Evolutionary conservation across 352 stramenopile genomes (phyloP).

Genomic region (Phytophthora agathidicida): DNA sequence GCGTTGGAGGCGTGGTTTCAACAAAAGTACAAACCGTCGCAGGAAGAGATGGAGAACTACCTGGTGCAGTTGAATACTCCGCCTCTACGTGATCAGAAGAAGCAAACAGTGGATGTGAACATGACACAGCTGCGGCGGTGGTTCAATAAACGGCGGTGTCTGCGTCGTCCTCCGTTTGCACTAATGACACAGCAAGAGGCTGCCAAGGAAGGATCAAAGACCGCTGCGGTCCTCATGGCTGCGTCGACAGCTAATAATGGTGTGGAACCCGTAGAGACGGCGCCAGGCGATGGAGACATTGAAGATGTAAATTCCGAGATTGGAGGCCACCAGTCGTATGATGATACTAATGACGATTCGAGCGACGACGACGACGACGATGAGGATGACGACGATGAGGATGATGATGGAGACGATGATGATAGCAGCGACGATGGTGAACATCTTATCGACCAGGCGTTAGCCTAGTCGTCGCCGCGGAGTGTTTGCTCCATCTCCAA

Average conservation of each 20-base stretch:
- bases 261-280: slow-evolving; percentile 35
- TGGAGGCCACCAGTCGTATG: slow-evolving; percentile 41
- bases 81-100: slow-evolving; percentile 72
- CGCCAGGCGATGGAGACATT: slow-evolving; percentile 29
- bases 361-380: slow-evolving; percentile 54
- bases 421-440: slow-evolving; percentile 45
- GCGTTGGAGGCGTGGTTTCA: slow-evolving; percentile 86
- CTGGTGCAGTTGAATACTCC: slow-evolving; percentile 66
- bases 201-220: slow-evolving; percentile 62
- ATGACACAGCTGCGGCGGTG: slow-evolving; percentile 87
- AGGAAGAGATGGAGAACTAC: slow-evolving; percentile 83
- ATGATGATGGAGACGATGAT: slow-evolving; percentile 39
- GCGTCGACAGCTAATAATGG: slow-evolving; percentile 25
- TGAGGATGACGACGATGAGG: slow-evolving; percentile 50
- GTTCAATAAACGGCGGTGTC: slow-evolving; percentile 89
- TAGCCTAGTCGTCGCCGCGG: slow-evolving; percentile 21
- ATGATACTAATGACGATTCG: slow-evolving; percentile 59
- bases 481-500: slow-evolving; percentile 3
- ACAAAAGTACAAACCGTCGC: slow-evolving; percentile 86
- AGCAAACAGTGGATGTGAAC: slow-evolving; percentile 82
- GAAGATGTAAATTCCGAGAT: slow-evolving; percentile 37
- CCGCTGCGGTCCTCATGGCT: slow-evolving; percentile 39
- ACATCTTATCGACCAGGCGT: slow-evolving; percentile 35
- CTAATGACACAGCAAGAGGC: slow-evolving; percentile 84
- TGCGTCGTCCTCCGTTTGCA: slow-evolving; percentile 79